Base-by-base conservation (phyloP, 2,329 filamentous ascomycete genomes). In the Thielaviopsis musarum region DNA sequence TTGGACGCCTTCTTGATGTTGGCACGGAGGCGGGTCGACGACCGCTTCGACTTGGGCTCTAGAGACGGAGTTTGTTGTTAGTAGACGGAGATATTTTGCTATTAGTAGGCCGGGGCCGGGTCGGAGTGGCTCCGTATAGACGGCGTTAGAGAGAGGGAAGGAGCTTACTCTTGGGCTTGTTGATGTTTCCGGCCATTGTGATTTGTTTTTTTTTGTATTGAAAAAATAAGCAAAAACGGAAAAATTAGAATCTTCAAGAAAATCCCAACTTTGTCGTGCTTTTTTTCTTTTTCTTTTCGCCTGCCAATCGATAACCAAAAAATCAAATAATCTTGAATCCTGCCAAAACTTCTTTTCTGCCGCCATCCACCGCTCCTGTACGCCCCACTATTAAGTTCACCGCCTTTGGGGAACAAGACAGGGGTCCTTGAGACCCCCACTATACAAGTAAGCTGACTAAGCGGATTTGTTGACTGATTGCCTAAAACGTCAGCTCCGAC, bases 21-120 rank as follows among this genome's bases (percentile, higher is more conserved):
- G 77, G 96, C 85, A 65, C 91, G 84, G 68, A 98, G 80, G 62
- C 93, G 89, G 68, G 91, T 87, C 52, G 91, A 83, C 65, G 81
- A 83, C 72, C 93, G 86, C 82, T 98, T 98, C 59, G 91, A 97
- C 74, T 85, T 90, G 69, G 91, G 93, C 74, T 96, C 90, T 95
- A 67, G 3, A 61, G 1, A 49, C 60, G 49, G 51, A 19, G 28
- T 21, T 28, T 13, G 41, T 2, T 34, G 30, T 34, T 34, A 34
- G 30, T 34, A 34, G 30, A 34, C 30, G 30, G 10, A 28, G 30
- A 34, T 34, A 24, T 56, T 45, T 34, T n/a, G n/a, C 21, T 15
- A 13, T 21, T 28, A 19, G 22, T 34, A 13, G 9, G 24, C 12
- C 10, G n/a, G 15, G 1, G 2, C 21, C 15, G 15, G 24, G 24